Conservation (phyloP, 148 eudicot genomes). For the Dysphania ambrosioides region DNA sequence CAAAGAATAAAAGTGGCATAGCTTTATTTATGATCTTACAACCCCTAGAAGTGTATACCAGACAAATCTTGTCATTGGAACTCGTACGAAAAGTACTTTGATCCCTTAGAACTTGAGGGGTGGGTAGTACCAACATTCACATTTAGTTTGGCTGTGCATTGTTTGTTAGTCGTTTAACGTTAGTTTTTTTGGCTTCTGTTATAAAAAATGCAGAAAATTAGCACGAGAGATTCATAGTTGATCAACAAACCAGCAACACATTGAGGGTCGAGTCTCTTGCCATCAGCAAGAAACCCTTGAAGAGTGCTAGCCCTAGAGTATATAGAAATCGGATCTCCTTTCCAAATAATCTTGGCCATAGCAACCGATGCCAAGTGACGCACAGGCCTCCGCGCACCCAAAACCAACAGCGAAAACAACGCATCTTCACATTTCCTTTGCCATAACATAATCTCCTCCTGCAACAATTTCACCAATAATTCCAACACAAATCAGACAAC, state of each 20-base stretch:
- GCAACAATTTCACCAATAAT: background rate
- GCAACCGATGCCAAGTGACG: conserved; percentile 94
- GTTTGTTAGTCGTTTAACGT: no score
- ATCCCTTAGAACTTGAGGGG: no score
- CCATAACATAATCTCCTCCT: conserved; percentile 76
- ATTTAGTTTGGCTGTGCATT: no score
- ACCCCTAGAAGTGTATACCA: background rate
- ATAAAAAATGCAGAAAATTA: background rate
- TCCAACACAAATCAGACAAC: background rate
- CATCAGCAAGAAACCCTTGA: conserved; percentile 94
- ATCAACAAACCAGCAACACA: conserved; percentile 73
- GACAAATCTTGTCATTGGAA: background rate
- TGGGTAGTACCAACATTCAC: background rate
- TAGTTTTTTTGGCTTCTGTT: no score
- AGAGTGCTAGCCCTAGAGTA: conserved; percentile 92
- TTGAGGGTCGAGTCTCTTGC: conserved; percentile 75
- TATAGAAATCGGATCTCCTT: conserved; percentile 91
- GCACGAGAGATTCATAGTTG: background rate
- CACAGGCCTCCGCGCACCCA: conserved; percentile 87
- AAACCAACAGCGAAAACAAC: conserved; percentile 69
- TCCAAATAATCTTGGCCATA: conserved; percentile 70
- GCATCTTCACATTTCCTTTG: conserved; percentile 98
- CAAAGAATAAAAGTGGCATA: background rate
- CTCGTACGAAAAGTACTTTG: no score
- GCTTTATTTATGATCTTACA: background rate